Conservation (phyloP, 805 yeast genomes). For the Sungouiella thailandica region DNA sequence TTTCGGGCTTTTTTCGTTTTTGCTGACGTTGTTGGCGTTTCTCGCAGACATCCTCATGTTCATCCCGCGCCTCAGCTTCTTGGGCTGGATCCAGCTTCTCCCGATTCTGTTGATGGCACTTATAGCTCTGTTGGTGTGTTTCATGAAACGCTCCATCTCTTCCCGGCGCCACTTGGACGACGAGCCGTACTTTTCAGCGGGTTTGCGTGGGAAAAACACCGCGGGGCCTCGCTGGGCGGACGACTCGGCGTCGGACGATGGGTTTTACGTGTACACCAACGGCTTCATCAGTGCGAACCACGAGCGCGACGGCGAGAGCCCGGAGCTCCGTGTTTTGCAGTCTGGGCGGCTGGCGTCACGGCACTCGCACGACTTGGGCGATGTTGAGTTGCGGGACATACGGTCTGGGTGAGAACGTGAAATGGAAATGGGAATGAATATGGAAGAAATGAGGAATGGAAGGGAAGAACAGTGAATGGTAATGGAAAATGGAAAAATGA, state of each 20-base stretch:
- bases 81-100: conserved; percentile 79
- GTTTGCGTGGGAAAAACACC: conserved; percentile 4
- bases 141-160: conserved; percentile 63
- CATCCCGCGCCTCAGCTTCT: conserved; percentile 68
- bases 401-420: too few species aligned
- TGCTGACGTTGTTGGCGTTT: conserved; percentile 67
- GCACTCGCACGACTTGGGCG: not conserved
- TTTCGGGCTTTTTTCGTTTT: conserved; percentile 62
- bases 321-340: not conserved
- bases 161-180: conserved; percentile 42
- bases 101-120: conserved; percentile 63
- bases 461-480: too few species aligned
- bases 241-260: conserved; percentile 38
- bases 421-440: not conserved
- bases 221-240: conserved; percentile 7
- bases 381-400: too few species aligned
- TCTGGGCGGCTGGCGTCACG: not conserved
- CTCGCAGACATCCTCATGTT: conserved; percentile 79
- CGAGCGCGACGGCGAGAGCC: not conserved
- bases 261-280: conserved; percentile 39
- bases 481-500: too few species aligned
- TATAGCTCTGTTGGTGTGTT: conserved; percentile 61
- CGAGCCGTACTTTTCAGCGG: conserved; percentile 5
- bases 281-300: conserved; percentile 28
- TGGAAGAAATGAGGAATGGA: not conserved